Base-by-base conservation (phyloP, 2,329 filamentous ascomycete species). In the Aureobasidium namibiae region DNA sequence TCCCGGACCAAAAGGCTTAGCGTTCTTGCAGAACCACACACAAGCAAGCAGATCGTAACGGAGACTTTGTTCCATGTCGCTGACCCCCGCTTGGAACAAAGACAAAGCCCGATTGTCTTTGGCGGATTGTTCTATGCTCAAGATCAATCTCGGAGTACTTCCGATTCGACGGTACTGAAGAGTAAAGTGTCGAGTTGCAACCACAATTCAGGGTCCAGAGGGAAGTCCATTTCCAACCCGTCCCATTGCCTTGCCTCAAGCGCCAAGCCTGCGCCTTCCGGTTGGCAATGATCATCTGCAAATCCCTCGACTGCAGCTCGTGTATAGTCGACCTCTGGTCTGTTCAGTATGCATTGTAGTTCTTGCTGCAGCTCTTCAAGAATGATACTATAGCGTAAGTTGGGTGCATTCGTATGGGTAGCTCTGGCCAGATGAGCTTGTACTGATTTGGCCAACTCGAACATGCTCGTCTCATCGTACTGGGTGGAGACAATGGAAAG, bases 361-460 rank as follows among this genome's bases (percentile, higher is more conserved):
- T 60, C 52, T n/a, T 45, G 45, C 9, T 48, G 59, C 2, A 60
- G 52, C 13, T 54, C 59, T 16, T 60, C 52, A n/a, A 60, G 34
- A 14, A 60, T 48, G n/a, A 60, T 45, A 21, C 59, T 54, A 24
- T 60, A 60, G 31, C 31, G 50, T 18, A 33, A 50, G 36, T 31
- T 42, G 18, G 46, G 23, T 29, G 50, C 29, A 7, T 56, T 44
- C n/a, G 45, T 8, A 18, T 45, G 26, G 14, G 53, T 46, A 1
- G 59, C 59, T 23, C 56, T 38, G 4, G 59, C 59, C 2, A 60
- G 44, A 26, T 60, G 59, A 31, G 34, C 23, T 24, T 60, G 59
- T 38, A 42, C 45, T 21, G 45, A 34, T 24, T 57, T 53, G 3
- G 41, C 26, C n/a, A 46, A 24, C 26, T 56, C 52, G 34, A 41